These are phyloP conservation scores for Agrocybe pediades DNA, from an alignment of 768 basidiomycete species.

Conservation along the genomic window DNA sequence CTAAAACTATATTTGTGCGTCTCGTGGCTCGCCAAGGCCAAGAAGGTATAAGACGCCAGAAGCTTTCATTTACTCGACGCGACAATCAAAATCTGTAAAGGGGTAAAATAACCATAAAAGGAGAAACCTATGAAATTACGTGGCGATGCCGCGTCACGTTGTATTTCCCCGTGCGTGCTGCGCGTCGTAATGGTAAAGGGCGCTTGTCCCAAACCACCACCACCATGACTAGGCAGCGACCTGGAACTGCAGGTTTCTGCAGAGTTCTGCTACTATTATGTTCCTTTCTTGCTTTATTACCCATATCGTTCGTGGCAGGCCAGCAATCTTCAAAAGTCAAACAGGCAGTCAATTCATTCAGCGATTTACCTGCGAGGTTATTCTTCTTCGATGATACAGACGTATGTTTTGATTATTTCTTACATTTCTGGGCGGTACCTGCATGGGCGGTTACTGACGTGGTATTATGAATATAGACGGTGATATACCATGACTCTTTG, in stretches of 20 bases:
- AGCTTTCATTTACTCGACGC: too few relatives aligned
- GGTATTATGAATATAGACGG: too few relatives aligned
- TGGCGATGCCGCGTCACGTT: too few relatives aligned
- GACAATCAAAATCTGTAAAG: too few relatives aligned
- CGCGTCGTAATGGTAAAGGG: slow-evolving; percentile 11
- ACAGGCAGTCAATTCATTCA: slow-evolving; percentile 53
- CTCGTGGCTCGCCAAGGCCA: too few relatives aligned
- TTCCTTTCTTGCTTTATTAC: slow-evolving; percentile 11
- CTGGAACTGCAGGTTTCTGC: slow-evolving; percentile 14
- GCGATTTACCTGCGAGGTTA: slow-evolving; percentile 72
- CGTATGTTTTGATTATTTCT: slow-evolving; percentile 39
- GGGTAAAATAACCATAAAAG: too few relatives aligned
- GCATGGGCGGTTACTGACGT: too few relatives aligned
- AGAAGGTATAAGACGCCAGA: too few relatives aligned
- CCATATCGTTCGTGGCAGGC: slow-evolving; percentile 23
- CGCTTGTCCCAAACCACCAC: slow-evolving; percentile 21
- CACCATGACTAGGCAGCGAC: slow-evolving; percentile 16
- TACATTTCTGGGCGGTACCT: slow-evolving; percentile 7
- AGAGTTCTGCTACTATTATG: slow-evolving; percentile 16
- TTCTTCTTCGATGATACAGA: slow-evolving; percentile 94
- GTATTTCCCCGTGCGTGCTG: slow-evolving; percentile 8
- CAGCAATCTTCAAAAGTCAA: slow-evolving; percentile 44
- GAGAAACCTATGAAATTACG: too few relatives aligned
- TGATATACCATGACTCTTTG: slow-evolving; percentile 80
- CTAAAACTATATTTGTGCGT: too few relatives aligned